Percentiles rank a stretch among this genome's conserved stretches.
phyloP scores from a whole-genome alignment of 2,329 filamentous ascomycete genomes.

The Coleophoma crateriformis region DNA sequence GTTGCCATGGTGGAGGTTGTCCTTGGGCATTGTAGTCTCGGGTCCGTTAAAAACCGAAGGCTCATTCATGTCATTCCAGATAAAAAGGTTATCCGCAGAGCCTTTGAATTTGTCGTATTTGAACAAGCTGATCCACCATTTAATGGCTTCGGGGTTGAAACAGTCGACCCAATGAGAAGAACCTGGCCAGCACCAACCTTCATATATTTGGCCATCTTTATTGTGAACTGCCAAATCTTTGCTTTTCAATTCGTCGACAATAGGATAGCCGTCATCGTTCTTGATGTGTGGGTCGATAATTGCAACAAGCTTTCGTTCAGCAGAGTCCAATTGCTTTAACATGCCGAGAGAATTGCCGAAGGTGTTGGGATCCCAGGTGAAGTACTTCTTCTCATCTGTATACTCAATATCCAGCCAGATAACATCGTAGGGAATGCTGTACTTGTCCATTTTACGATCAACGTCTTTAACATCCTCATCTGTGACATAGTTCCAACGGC shows the following conservation, averaged over 20 bases:
- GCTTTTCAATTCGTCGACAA: conserved; percentile 76
- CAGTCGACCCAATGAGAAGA: conserved; percentile 95
- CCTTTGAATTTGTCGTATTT: conserved; percentile 85
- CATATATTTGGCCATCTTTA: conserved; percentile 84
- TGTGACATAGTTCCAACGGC: conserved; percentile 97
- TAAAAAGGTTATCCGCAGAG: conserved; percentile 77
- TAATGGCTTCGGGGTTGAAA: conserved; percentile 85
- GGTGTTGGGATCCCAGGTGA: conserved; percentile 88
- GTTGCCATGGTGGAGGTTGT: conserved; percentile 83
- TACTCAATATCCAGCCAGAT: conserved; percentile 99
- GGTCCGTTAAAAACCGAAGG: conserved; percentile 98
- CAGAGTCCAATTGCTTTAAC: conserved; percentile 79
- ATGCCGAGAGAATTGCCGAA: conserved; percentile 84
- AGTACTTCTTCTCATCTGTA: conserved; percentile 95
- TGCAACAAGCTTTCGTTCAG: conserved; percentile 83
- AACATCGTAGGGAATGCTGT: conserved; percentile 93
- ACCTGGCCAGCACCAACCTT: conserved; percentile 98
- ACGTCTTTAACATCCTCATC: conserved; percentile 97
- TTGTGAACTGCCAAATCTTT: conserved; percentile 82
- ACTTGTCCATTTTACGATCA: conserved; percentile 92
- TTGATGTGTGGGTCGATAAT: conserved; percentile 99
- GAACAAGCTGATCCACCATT: conserved; percentile 90
- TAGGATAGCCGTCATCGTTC: conserved; percentile 71
- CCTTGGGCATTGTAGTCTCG: conserved; percentile 97
- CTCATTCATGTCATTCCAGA: conserved; percentile 99